Evolutionary conservation across 2,329 filamentous ascomycete genomes (phyloP).

Genomic region (Apiospora koreana): DNA sequence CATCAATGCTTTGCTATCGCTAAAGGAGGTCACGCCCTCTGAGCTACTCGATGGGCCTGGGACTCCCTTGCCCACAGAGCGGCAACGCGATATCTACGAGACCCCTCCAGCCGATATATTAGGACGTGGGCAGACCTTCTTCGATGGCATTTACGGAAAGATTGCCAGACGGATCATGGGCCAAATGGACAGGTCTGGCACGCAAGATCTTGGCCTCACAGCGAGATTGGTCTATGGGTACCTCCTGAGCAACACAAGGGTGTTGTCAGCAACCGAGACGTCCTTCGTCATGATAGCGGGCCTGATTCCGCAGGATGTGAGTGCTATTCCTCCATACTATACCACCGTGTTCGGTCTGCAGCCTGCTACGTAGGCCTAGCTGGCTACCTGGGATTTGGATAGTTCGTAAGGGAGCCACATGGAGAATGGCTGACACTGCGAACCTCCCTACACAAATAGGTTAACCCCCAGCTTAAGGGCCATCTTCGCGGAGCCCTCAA

Average conservation of each 20-base stretch:
- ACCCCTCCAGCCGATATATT: conserved; percentile 37
- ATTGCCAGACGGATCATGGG: conserved; percentile 48
- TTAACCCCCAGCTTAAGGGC: conserved; percentile 55
- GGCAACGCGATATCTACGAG: conserved; percentile 40
- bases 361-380: background rate
- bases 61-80: conserved; percentile 38
- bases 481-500: conserved; percentile 53
- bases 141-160: conserved; percentile 51
- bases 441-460: conserved; percentile 28
- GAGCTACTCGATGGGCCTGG: conserved; percentile 41
- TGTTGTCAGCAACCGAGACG: conserved; percentile 48
- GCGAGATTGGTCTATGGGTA: conserved; percentile 52
- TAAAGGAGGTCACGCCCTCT: conserved; percentile 44
- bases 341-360: background rate
- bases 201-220: conserved; percentile 48
- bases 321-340: conserved; percentile 18
- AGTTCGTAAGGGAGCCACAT: background rate
- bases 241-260: conserved; percentile 46
- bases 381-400: background rate
- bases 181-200: conserved; percentile 49
- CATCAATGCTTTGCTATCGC: conserved; percentile 48
- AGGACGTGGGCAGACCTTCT: conserved; percentile 46
- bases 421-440: conserved; percentile 1
- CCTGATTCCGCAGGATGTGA: conserved; percentile 52
- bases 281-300: conserved; percentile 53